Conservation (phyloP, 305 asterid species). For the Rubia peregrina region DNA sequence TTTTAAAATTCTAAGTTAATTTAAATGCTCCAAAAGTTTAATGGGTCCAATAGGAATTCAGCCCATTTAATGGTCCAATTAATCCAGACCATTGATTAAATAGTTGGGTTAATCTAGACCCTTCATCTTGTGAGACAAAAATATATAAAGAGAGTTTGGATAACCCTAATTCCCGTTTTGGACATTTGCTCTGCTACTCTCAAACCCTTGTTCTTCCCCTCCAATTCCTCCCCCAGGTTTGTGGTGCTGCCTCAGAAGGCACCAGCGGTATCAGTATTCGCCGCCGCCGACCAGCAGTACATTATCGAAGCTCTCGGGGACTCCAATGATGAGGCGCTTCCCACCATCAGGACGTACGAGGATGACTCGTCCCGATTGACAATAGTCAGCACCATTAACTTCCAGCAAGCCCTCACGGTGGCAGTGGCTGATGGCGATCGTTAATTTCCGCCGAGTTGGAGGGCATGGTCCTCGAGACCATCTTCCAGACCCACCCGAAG, state of each 20-base stretch:
- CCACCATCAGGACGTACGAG: constrained; percentile 70
- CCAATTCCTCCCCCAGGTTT: constrained; percentile 16
- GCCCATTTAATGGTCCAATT: too few relatives aligned
- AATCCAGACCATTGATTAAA: too few relatives aligned
- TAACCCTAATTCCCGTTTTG: too few relatives aligned
- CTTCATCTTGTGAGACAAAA: too few relatives aligned
- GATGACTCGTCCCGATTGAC: constrained; percentile 62
- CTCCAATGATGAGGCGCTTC: constrained; percentile 34
- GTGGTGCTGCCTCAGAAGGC: constrained; percentile 29
- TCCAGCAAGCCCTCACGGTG: constrained; percentile 73
- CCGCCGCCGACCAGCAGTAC: constrained; percentile 39
- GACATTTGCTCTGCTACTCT: too few relatives aligned
- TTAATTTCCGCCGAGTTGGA: constrained; percentile 35
- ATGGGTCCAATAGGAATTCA: too few relatives aligned
- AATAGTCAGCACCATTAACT: constrained; percentile 60
- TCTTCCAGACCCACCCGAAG: constrained; percentile 51
- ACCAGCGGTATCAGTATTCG: neutral
- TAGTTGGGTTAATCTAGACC: too few relatives aligned
- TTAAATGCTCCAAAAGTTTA: too few relatives aligned
- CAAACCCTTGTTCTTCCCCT: constrained; percentile 15
- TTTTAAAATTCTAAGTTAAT: too few relatives aligned
- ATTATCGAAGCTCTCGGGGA: constrained; percentile 48
- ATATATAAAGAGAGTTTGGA: too few relatives aligned
- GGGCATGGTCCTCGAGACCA: constrained; percentile 77
- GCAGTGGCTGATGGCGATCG: constrained; percentile 89